Base-by-base conservation (phyloP, 148 eudicot genomes). In the Amaranthus cruentus region DNA sequence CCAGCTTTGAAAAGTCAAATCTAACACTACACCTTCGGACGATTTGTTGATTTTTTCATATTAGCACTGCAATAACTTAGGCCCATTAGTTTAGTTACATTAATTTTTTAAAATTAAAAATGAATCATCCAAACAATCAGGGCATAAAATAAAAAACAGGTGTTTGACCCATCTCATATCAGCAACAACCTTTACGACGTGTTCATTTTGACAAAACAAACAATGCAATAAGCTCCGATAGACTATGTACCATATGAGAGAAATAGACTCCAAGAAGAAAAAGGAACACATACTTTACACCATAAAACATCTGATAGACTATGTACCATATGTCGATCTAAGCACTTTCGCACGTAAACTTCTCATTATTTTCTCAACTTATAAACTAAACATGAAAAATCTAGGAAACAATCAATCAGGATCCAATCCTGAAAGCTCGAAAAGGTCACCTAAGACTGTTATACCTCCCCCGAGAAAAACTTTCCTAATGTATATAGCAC, bases 121-220 rank as follows among this genome's bases (percentile, higher is more conserved):
- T 7, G 11, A 65, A 18, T 18, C 4, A 69, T 69, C 14, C 11
- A 44, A 4, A 7, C 58, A 68, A 68, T 52, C 0, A 47, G 28
- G 57, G n/a, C 52, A 50, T 68, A 51, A 43, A 70, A 55, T 55
- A 52, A 21, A 70, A 56, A 70, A 47, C 3, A 12, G 52, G 57
- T 18, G 14, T 18, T 46, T 14, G 28, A 46, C 14, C 47, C 53
- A 14, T 8, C 43, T 47, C 9, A 15, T 15, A 48, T 44, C 63
- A 71, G 51, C 55, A 47, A 14, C 54, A 15, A 28, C 18, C 42
- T n/a, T n/a, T 14, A 44, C 51, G 43, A 56, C 13, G 56, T 6
- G 10, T 4, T 55, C 28, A n/a, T 14, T 70, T 43, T 15, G 50
- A 38, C 18, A 70, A 68, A 28, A 0, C 12, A 7, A 43, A 11